Percentiles rank a stretch among this genome's conserved stretches.
These are phyloP conservation scores for Puccinia polysora DNA, from an alignment of 1,284 basidiomycete species.

Conservation along the genomic window DNA sequence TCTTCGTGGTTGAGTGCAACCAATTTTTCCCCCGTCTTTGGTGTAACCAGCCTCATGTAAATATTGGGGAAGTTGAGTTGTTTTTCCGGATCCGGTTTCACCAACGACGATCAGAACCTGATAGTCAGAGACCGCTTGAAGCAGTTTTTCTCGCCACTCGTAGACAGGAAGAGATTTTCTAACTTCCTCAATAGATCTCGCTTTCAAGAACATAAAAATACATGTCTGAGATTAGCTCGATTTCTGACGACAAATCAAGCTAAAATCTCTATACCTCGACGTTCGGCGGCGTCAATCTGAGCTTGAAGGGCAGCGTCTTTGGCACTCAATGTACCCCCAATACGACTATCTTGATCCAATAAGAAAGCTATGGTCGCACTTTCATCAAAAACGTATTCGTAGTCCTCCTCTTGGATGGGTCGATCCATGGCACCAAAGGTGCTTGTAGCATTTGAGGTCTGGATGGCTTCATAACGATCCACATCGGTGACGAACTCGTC, in stretches of 20 bases:
- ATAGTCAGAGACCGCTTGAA: conserved; percentile 81
- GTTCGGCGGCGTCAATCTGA: conserved; percentile 87
- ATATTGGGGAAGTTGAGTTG: conserved; percentile 96
- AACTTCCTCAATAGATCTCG: conserved; percentile 79
- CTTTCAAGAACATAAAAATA: conserved; percentile 55
- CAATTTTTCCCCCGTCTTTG: conserved; percentile 74
- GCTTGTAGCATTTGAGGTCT: conserved; percentile 82
- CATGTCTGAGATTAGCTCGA: not conserved
- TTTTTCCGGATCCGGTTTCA: conserved; percentile 82
- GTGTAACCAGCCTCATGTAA: conserved; percentile 96
- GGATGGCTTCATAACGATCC: conserved; percentile 81
- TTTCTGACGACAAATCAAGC: too few relatives aligned
- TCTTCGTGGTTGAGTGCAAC: conserved; percentile 95
- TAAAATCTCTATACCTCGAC: conserved; percentile 64
- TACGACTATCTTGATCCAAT: conserved; percentile 61
- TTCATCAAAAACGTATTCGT: conserved; percentile 98
- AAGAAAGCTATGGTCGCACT: conserved; percentile 91
- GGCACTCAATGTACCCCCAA: conserved; percentile 64
- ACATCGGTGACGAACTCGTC: conserved; percentile 92
- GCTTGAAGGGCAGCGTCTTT: conserved; percentile 78
- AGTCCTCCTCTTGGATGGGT: conserved; percentile 69
- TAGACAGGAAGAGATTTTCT: conserved; percentile 87
- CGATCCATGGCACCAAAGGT: conserved; percentile 85
- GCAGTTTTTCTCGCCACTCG: conserved; percentile 74
- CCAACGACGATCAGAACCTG: conserved; percentile 60